A percentile compares a stretch with the other conserved stretches of the same genome.
Conservation (phyloP, 768 basidiomycete species). For the Naganishia randhawae region DNA sequence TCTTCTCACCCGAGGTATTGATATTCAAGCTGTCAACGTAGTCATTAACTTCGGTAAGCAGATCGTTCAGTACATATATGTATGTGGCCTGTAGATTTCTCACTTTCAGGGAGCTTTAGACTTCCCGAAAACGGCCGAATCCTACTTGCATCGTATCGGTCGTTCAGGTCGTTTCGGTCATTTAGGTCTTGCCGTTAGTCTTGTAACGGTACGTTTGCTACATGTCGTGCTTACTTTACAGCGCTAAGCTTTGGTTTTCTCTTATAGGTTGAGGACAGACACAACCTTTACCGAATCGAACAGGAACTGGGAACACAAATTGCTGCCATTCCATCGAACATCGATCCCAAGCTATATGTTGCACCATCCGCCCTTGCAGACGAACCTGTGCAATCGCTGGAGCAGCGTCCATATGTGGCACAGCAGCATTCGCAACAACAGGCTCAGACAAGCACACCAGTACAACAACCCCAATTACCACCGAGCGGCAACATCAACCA, state of each 20-base stretch:
- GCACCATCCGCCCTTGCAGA: constrained; percentile 59
- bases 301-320: constrained; percentile 98
- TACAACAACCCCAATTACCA: constrained; percentile 31
- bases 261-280: constrained; percentile 77
- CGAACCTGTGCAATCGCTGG: constrained; percentile 29
- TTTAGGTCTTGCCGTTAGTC: constrained; percentile 91
- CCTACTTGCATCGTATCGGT: constrained; percentile 96
- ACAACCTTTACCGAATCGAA: constrained; percentile 96
- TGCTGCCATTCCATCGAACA: constrained; percentile 82
- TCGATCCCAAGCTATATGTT: constrained; percentile 90
- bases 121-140: constrained; percentile 98
- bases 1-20: constrained; percentile 96
- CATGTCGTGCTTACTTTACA: neutral
- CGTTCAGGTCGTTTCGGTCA: constrained; percentile 97
- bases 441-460: constrained; percentile 24
- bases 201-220: constrained; percentile 63
- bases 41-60: constrained; percentile 85
- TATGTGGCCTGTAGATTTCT: neutral
- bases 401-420: constrained; percentile 33
- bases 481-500: constrained; percentile 30
- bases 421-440: constrained; percentile 28
- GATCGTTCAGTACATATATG: neutral
- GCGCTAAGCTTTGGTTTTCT: neutral
- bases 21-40: constrained; percentile 99
- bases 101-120: constrained; percentile 46